Evolutionary conservation across 164 flowering plant genomes (phyloP), one percentile per base, ranked within the genome.

Genomic region (Magnolia kwangsiensis): DNA sequence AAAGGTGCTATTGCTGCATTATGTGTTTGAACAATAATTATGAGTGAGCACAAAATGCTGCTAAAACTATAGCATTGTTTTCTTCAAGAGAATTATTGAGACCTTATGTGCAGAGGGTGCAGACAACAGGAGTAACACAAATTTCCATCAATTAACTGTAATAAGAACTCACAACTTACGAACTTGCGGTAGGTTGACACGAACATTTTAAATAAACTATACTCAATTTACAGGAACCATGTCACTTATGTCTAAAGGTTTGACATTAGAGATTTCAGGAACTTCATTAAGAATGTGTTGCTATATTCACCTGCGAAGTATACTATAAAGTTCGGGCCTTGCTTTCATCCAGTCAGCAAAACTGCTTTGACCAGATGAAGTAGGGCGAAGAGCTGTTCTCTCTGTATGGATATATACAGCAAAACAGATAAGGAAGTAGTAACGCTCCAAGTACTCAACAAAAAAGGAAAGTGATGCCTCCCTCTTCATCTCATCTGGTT

Each of bases 261-360:
- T 55, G 16, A 55, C 61, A 9, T 55, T 55, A 55, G 61, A 55
- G 61, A 55, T 55, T 55, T 55, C 13, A 55, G 61, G 61, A 55
- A 55, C 61, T 55, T 55, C 3, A 72, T 50, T 49, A 78, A 37
- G 37, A 23, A 67, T 58, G 23, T 10, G 59, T 71, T 8, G 51
- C 66, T 37, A 49, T 59, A 78, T 63, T 75, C 83, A 95, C 98
- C 98, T 92, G 83, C 98, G 97, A 75, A 95, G 88, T 69, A 95
- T 93, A 79, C 97, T 95, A 85, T 95, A 95, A 71, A 95, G 88
- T 79, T 95, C 98, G 58, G 98, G 98, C 83, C 98, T 89, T 23
- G 95, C 95, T 87, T 80, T 91, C 98, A 95, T 95, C 98, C 98
- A 95, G 59, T 93, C 93, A 78, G 92, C 82, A 85, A 95, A 95